phyloP scores from a whole-genome alignment of 208 protist species.

The Wallacemonas collosoma region DNA sequence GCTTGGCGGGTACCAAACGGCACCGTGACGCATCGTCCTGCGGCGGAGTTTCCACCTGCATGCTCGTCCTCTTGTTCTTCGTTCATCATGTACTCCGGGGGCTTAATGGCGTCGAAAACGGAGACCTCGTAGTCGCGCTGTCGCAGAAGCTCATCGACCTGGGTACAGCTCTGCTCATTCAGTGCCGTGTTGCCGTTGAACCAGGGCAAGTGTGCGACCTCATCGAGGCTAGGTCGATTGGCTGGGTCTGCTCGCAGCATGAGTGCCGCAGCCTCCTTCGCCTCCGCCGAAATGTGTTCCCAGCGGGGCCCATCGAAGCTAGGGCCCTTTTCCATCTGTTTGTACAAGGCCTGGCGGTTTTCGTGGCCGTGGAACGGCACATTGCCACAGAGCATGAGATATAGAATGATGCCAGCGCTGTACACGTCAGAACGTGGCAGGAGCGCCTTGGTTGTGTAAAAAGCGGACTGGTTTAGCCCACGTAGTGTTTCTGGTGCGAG shows the following conservation, averaged over 20 bases:
- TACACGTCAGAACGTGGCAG: conserved; percentile 80
- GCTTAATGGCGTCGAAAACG: conserved; percentile 68
- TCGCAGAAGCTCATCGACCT: conserved; percentile 43
- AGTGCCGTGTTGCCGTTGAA: conserved; percentile 27
- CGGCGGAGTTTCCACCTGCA: neutral
- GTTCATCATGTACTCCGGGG: conserved; percentile 35
- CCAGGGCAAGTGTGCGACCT: conserved; percentile 68
- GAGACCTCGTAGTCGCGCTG: conserved; percentile 56
- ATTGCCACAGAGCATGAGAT: conserved; percentile 79
- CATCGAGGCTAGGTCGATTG: conserved; percentile 43
- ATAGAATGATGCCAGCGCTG: conserved; percentile 75
- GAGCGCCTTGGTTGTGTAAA: conserved; percentile 66
- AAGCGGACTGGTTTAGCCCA: conserved; percentile 35
- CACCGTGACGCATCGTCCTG: conserved; percentile 15
- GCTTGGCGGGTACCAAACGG: conserved; percentile 19
- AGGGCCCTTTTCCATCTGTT: conserved; percentile 71
- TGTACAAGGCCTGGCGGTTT: conserved; percentile 64
- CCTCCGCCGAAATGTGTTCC: conserved; percentile 53
- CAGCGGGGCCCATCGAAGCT: conserved; percentile 63
- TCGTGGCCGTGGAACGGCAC: conserved; percentile 70
- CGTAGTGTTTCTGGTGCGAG: conserved; percentile 83
- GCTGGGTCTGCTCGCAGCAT: conserved; percentile 63
- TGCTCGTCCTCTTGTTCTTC: conserved; percentile 19
- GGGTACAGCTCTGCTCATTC: conserved; percentile 19
- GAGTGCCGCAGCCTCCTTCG: conserved; percentile 44